phyloP scores from a whole-genome alignment of 1,284 basidiomycete species.

The Trametes hirsuta region DNA sequence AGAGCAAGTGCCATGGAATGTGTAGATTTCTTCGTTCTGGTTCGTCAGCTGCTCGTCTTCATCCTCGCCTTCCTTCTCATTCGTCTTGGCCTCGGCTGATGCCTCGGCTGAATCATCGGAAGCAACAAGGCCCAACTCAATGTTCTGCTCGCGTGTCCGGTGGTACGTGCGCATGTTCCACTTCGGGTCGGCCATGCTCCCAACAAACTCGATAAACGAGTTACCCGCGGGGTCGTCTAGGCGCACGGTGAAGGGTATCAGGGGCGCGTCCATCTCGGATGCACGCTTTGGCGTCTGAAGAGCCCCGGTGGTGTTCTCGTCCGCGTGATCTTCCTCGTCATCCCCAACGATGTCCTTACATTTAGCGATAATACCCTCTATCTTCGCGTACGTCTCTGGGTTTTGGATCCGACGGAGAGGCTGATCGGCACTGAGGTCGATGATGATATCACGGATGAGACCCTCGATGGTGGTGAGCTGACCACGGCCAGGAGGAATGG shows the following conservation, averaged over 20 bases:
- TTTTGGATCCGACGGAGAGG: conserved; percentile 87
- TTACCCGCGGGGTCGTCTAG: conserved; percentile 96
- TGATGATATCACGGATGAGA: conserved; percentile 82
- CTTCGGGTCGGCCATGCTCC: conserved; percentile 83
- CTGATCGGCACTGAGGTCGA: conserved; percentile 87
- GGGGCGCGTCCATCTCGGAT: conserved; percentile 52
- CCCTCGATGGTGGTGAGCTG: conserved; percentile 98
- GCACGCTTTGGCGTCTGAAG: conserved; percentile 34
- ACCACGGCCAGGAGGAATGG: conserved; percentile 87
- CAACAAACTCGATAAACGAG: conserved; percentile 89
- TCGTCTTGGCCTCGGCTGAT: not conserved
- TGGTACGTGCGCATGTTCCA: conserved; percentile 92
- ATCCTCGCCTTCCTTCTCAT: conserved; percentile 37
- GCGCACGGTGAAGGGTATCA: conserved; percentile 81
- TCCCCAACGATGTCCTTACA: conserved; percentile 76
- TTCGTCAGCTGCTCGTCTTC: conserved; percentile 37
- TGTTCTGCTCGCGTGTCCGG: conserved; percentile 85
- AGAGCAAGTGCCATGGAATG: conserved; percentile 89
- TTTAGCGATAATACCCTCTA: conserved; percentile 74
- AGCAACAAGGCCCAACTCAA: conserved; percentile 73
- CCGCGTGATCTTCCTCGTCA: conserved; percentile 47
- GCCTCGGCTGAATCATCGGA: conserved; percentile 39
- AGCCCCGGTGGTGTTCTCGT: conserved; percentile 23
- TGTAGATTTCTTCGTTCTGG: conserved; percentile 83
- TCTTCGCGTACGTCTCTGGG: conserved; percentile 76